Evolutionary conservation across 306 rosid species (phyloP), one percentile per base, ranked within the genome.

Genomic region (Malus sylvestris): DNA sequence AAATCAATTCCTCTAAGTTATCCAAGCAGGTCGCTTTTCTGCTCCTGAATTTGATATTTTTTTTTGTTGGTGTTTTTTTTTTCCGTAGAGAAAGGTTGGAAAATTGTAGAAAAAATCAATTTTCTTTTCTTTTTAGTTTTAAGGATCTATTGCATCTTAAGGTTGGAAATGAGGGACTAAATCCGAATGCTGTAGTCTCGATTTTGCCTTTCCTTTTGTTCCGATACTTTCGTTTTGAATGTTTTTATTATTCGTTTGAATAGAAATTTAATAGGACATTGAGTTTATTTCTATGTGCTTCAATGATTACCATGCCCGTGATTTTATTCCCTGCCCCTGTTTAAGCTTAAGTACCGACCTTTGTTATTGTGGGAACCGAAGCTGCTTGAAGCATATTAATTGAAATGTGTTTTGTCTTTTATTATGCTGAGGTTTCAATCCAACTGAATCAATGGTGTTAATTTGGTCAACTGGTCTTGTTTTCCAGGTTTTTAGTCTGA

Each of bases 401-500:
- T 52, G 38, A 6, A 15, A 76, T 51, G 32, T 45, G 35, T 16
- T 63, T 27, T 1, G 27, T 27, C 45, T 57, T 49, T 44, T 12
- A 20, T 51, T 71, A 18, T 69, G 32, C 73, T 23, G 58, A 32
- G 61, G 42, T 76, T 23, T 67, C 19, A 10, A 49, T n/a, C 44
- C 53, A 65, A 15, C 14, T 40, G 73, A 49, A 32, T 69, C 14
- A 60, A 40, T 32, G 52, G 76, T 58, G 73, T 74, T 18, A 71
- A 74, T 55, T 77, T 22, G 73, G 63, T 80, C 67, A 74, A 55
- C 32, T 65, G 23, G 80, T 81, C 57, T 57, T 59, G 72, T 44
- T 86, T 64, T 29, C 33, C 81, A 96, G 99, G 91, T 96, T 77
- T 88, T 88, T 79, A 94, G 85, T 35, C 59, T 96, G 65, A 91